Evolutionary conservation across 164 flowering plant genomes (phyloP).

Genomic region (Akebia trifoliata): DNA sequence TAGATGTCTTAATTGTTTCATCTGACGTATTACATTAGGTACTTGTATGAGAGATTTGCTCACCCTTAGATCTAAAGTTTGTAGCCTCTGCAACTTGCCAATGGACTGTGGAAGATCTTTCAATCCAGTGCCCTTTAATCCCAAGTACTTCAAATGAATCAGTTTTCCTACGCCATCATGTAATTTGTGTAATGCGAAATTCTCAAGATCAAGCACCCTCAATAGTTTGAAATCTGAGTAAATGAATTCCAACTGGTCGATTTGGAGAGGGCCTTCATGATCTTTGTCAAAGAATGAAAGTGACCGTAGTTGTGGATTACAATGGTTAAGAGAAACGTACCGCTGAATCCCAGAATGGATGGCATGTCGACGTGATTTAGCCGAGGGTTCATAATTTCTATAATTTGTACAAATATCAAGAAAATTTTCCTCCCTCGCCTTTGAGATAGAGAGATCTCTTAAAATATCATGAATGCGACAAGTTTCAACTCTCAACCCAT

Average conservation of each 20-base stretch:
- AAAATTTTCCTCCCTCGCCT: constrained; percentile 9
- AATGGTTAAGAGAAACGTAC: too few species aligned
- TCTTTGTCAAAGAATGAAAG: neutral
- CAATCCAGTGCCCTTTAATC: neutral
- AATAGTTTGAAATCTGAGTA: neutral
- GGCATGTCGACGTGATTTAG: neutral
- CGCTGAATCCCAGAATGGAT: too few species aligned
- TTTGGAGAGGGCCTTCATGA: too few species aligned
- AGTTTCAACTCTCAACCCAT: constrained; percentile 18
- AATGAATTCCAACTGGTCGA: neutral
- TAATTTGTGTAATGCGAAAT: neutral
- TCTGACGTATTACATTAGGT: constrained; percentile 14
- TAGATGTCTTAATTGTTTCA: constrained; percentile 19
- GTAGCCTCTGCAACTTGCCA: constrained; percentile 17
- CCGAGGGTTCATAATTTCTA: too few species aligned
- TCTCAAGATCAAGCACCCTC: constrained; percentile 5
- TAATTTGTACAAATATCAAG: neutral
- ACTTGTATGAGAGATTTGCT: neutral
- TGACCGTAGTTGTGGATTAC: neutral
- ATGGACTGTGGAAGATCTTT: constrained; percentile 18
- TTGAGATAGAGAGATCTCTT: constrained; percentile 10
- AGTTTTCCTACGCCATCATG: constrained; percentile 15
- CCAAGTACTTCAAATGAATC: constrained; percentile 24
- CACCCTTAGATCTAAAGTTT: constrained; percentile 12
- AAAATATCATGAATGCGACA: constrained; percentile 23